Evolutionary conservation across 306 rosid genomes (phyloP).

Genomic region (Lathyrus oleraceus): DNA sequence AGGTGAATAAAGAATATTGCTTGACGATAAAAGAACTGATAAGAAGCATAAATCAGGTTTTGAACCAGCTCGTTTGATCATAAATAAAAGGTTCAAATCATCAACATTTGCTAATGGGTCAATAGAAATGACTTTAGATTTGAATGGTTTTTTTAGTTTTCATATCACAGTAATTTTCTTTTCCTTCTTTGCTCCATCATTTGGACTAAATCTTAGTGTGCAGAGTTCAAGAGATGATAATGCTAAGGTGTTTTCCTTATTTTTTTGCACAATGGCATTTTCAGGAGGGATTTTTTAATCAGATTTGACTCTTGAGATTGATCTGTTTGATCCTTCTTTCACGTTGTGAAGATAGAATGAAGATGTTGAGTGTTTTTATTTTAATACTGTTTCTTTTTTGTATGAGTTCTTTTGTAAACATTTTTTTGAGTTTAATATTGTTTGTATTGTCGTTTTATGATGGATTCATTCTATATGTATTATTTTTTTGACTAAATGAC

Average conservation of each 20-base stretch:
- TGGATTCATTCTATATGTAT: slow-evolving; percentile 20
- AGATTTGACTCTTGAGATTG: slow-evolving; percentile 39
- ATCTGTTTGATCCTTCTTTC: slow-evolving; percentile 36
- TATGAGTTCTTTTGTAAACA: too few relatives aligned
- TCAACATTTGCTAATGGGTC: slow-evolving; percentile 20
- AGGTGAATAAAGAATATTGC: slow-evolving; percentile 61
- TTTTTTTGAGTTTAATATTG: not conserved
- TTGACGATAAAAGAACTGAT: slow-evolving; percentile 59
- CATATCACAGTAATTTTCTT: not conserved
- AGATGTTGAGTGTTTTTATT: slow-evolving; percentile 20
- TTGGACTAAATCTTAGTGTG: not conserved
- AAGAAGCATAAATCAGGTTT: slow-evolving; percentile 46
- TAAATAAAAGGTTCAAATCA: not conserved
- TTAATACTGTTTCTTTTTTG: not conserved
- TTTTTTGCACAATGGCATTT: slow-evolving; percentile 23
- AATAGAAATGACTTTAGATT: slow-evolving; percentile 3
- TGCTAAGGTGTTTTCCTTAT: slow-evolving; percentile 2
- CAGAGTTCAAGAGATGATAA: not conserved
- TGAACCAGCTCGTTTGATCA: slow-evolving; percentile 37
- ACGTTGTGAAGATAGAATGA: slow-evolving; percentile 22
- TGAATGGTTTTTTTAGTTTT: not conserved
- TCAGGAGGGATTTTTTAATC: slow-evolving; percentile 31
- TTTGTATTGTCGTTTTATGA: slow-evolving; percentile 1
- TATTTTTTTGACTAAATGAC: not conserved
- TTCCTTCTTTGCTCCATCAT: not conserved